Evolutionary conservation across 768 basidiomycete species (phyloP).

Genomic region (Antrodiella citrinella): DNA sequence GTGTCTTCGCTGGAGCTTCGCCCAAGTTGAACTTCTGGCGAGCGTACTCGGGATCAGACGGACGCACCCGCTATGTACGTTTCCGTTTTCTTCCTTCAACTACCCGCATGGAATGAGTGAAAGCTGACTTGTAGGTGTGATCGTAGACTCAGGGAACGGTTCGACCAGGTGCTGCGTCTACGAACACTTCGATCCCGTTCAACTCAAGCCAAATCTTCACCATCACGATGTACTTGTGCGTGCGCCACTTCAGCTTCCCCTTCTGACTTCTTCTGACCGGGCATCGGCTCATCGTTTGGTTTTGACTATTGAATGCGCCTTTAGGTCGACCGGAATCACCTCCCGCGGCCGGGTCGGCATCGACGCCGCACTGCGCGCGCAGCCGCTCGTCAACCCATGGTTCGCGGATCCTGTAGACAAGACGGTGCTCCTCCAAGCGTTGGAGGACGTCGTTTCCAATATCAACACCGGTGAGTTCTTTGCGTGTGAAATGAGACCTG

Average conservation of each 20-base stretch:
- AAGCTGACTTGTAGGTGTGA: slow-evolving; percentile 31
- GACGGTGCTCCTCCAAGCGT: slow-evolving; percentile 37
- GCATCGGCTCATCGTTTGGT: not conserved
- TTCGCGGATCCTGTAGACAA: slow-evolving; percentile 52
- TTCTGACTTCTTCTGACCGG: not conserved
- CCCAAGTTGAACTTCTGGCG: slow-evolving; percentile 60
- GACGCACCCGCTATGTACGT: slow-evolving; percentile 41
- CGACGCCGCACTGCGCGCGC: slow-evolving; percentile 39
- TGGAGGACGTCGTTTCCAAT: slow-evolving; percentile 39
- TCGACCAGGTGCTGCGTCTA: slow-evolving; percentile 48
- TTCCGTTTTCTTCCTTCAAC: not conserved
- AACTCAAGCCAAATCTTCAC: slow-evolving; percentile 51
- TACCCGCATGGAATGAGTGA: too few species aligned
- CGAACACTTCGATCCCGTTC: slow-evolving; percentile 41
- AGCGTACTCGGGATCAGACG: slow-evolving; percentile 37
- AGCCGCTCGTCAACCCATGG: slow-evolving; percentile 47
- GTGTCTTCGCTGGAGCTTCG: slow-evolving; percentile 49
- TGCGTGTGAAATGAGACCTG: too few species aligned
- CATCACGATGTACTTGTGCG: slow-evolving; percentile 53
- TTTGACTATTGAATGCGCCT: not conserved
- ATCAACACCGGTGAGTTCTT: slow-evolving; percentile 20
- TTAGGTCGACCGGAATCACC: slow-evolving; percentile 49
- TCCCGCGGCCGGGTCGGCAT: slow-evolving; percentile 59
- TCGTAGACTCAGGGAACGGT: slow-evolving; percentile 66
- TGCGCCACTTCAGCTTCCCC: too few species aligned